Evolutionary conservation across 768 basidiomycete species (phyloP), one percentile per base, ranked within the genome.

Genomic region (Kwoniella newhampshirensis): DNA sequence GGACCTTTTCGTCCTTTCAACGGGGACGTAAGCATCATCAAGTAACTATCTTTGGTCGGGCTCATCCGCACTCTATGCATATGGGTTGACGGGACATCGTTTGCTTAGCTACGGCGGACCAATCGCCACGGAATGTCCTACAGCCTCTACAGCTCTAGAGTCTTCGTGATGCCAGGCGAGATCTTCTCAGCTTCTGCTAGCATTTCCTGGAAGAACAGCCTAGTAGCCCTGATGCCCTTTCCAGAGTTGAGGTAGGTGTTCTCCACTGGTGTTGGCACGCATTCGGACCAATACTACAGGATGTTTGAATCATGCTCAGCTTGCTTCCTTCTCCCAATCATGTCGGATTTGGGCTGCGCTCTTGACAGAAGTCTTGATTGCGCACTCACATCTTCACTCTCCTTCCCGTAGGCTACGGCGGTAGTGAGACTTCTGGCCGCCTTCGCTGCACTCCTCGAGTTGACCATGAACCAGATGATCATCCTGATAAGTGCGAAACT

Each of bases 221-320:
- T 20, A 20, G 54, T 61, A 4, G 54, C 60, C 25, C 18, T 35
- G 12, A 51, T 1, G 11, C 60, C 60, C 23, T 23, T 61, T 6
- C 28, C 21, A 3, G 54, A 45, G 32, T 48, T 39, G 8, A 61
- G 26, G 21, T 37, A 61, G 6, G 25, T 23, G 37, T 47, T 61
- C 40, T 51, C 40, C 11, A 54, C 55, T 12, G 21, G 17, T 20
- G 28, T 15, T 2, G 60, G 60, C 3, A n/a, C 35, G 32, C 60
- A 51, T 30, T 56, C 60, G n/a, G 60, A 45, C 60, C 60, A 61
- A 23, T 61, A 61, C 60, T 61, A 42, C 20, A 41, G 20, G 9
- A 4, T 21, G 42, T 2, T 7, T 5, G 35, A 15, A 32, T 50
- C 15, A 50, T 13, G n/a, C n/a, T n/a, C 32, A 32, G 13, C 13